Percentiles rank a stretch among this genome's conserved stretches.
Conservation (phyloP, 1,284 basidiomycete species). For the Trichosporon coremiiforme region DNA sequence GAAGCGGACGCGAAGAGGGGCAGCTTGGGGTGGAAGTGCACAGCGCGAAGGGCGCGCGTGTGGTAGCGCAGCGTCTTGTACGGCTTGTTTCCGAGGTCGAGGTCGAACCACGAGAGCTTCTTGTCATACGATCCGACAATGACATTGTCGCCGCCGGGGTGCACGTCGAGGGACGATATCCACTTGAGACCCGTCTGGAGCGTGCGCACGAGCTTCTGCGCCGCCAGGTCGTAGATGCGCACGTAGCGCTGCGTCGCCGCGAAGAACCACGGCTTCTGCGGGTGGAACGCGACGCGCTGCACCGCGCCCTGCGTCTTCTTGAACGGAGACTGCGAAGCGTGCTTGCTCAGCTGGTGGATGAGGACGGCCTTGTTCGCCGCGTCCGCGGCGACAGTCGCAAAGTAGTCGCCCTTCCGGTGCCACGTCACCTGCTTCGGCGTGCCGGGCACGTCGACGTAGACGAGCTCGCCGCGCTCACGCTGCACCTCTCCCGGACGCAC, state of each 20-base stretch:
- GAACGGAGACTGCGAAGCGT: conserved; percentile 97
- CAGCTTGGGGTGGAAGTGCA: conserved; percentile 90
- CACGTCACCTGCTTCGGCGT: conserved; percentile 82
- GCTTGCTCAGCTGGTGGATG: conserved; percentile 90
- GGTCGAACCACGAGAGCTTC: conserved; percentile 97
- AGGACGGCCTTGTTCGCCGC: conserved; percentile 54
- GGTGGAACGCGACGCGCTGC: conserved; percentile 93
- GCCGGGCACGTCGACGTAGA: conserved; percentile 65
- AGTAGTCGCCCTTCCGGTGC: conserved; percentile 95
- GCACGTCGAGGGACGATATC: conserved; percentile 96
- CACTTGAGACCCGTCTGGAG: conserved; percentile 89
- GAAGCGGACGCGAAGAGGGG: conserved; percentile 94
- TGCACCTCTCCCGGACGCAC: conserved; percentile 58
- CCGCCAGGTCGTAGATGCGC: conserved; percentile 90
- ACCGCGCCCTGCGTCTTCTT: conserved; percentile 87
- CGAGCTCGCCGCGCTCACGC: conserved; percentile 60
- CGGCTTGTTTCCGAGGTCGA: conserved; percentile 91
- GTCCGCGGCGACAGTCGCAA: conserved; percentile 73
- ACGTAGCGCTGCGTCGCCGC: conserved; percentile 99
- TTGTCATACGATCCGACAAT: conserved; percentile 97
- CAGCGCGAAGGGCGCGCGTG: conserved; percentile 82
- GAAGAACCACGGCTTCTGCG: conserved; percentile 90
- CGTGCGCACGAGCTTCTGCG: conserved; percentile 90
- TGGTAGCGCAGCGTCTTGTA: conserved; percentile 98
- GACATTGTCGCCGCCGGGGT: conserved; percentile 92